Base-by-base conservation (phyloP, 2,329 filamentous ascomycete genomes). In the Pestalotiopsis sp. region DNA sequence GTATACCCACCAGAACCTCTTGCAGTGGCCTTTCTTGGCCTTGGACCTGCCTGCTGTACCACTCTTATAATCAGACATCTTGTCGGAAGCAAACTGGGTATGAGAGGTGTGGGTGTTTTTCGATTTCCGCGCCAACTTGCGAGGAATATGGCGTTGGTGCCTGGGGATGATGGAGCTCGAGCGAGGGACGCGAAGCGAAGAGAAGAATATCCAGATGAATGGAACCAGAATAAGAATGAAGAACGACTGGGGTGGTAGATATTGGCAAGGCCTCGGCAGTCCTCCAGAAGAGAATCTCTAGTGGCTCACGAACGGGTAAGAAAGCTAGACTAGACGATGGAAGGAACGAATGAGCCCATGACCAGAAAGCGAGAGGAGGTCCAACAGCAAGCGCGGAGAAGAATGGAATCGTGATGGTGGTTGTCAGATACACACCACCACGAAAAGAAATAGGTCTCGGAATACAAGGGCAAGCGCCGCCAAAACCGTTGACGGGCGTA, bases 1-100 rank as follows among this genome's bases (percentile, higher is more conserved):
- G 73, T 90, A 84, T 71, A 84, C 74, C 89, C 89, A 91, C 90
- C 89, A 91, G 73, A 86, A 90, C 72, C 81, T 83, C 75, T 79
- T 83, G 76, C 84, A 85, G 75, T 89, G 86, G 61, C 82, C 80
- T 67, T 80, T 79, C 71, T 81, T 80, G 38, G 77, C 77, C 69
- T 81, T 78, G 27, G 68, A 68, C 71, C 78, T 81, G 76, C 82
- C 83, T 66, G 75, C 65, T 20, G 72, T 61, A 23, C 66, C 72
- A 70, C 73, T 75, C 58, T 70, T 36, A 61, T 73, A 72, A 13
- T 60, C 64, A 11, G 64, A 59, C 64, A 66, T 66, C 12, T 31
- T 66, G 52, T 39, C 25, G 5, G n/a, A 25, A n/a, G 57, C n/a
- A n/a, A 13, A 12, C 31, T 63, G 14, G n/a, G 20, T 41, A 45